Conservation (phyloP, 2,329 filamentous ascomycete species). For the Xylaria sp. region DNA sequence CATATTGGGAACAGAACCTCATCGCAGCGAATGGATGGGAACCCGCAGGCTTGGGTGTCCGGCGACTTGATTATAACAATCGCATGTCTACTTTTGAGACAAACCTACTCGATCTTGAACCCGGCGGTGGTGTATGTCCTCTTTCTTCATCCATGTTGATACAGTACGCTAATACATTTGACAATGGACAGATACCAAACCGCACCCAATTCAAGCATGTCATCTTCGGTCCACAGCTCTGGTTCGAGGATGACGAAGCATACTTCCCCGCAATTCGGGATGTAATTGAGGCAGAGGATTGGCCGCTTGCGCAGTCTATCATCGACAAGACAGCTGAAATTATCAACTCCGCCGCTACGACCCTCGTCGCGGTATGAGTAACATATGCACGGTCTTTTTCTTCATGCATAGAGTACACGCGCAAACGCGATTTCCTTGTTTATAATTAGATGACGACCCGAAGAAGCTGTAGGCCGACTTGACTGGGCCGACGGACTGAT, state of each 20-base stretch:
- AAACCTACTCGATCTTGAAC: constrained; percentile 79
- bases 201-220: constrained; percentile 95
- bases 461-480: not conserved
- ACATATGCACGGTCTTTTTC: not conserved
- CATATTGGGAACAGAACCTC: constrained; percentile 78
- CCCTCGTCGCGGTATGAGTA: constrained; percentile 33
- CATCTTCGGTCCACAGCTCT: constrained; percentile 83
- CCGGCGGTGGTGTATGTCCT: constrained; percentile 76
- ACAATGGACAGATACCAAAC: constrained; percentile 72
- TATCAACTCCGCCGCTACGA: constrained; percentile 53
- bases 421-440: constrained; percentile 26
- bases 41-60: constrained; percentile 70
- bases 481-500: not conserved
- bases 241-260: constrained; percentile 74
- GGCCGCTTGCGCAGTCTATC: constrained; percentile 72
- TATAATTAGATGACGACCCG: constrained; percentile 26
- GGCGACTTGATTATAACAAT: constrained; percentile 80
- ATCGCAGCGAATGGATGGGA: constrained; percentile 80
- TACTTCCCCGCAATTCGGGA: constrained; percentile 89
- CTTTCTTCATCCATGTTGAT: constrained; percentile 14
- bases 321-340: constrained; percentile 77
- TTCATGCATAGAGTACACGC: not conserved
- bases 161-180: constrained; percentile 3
- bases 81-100: constrained; percentile 85
- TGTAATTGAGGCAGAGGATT: constrained; percentile 76